Conservation (phyloP, 441 rosid genomes). For the Gossypium schwendimanii region DNA sequence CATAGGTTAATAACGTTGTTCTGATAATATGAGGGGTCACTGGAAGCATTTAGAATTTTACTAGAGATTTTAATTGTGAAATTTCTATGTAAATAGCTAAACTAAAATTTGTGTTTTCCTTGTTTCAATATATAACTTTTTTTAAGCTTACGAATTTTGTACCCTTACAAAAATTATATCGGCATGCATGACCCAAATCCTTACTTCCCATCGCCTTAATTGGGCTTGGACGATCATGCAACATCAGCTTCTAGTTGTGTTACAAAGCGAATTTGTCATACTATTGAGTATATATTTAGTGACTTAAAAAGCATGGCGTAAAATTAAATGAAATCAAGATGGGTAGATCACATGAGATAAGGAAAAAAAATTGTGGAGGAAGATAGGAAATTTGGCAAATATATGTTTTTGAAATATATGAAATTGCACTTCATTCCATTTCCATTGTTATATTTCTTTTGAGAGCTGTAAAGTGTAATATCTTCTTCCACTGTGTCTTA, state of each 20-base stretch:
- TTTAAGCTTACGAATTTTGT: too few relatives aligned
- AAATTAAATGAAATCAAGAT: background rate
- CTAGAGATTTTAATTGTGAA: background rate
- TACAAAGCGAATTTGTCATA: background rate
- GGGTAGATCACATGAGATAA: background rate
- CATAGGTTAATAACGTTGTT: background rate
- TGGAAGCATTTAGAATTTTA: background rate
- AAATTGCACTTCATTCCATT: background rate
- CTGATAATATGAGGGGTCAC: background rate
- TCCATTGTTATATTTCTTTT: background rate
- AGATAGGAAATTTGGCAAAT: background rate
- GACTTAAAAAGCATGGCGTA: background rate
- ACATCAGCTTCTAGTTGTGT: background rate
- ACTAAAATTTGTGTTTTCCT: too few relatives aligned
- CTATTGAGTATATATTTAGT: background rate
- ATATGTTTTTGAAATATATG: background rate
- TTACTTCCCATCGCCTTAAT: background rate
- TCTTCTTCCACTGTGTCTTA: background rate
- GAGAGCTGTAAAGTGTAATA: background rate
- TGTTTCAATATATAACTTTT: too few relatives aligned
- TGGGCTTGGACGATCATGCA: background rate
- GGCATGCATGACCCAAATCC: background rate
- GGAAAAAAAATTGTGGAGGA: background rate
- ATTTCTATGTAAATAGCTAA: too few relatives aligned
- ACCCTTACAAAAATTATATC: background rate